Percentiles rank a stretch among this genome's conserved stretches.
Evolutionary conservation across 768 basidiomycete genomes (phyloP).

Genomic region (Clitopilus hobsonii): DNA sequence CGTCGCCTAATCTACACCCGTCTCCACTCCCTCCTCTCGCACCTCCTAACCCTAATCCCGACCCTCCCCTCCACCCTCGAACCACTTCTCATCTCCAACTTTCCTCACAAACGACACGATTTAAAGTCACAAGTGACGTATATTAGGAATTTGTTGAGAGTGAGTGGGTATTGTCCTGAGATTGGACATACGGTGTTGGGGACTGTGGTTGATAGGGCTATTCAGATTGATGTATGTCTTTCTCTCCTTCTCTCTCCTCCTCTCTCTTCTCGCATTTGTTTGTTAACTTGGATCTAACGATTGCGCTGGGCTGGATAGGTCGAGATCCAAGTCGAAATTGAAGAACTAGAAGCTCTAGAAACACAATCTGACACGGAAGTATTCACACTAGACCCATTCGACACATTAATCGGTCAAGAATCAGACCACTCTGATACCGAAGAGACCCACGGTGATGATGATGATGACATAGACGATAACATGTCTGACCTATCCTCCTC

Average conservation of each 20-base stretch:
- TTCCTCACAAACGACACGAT: conserved; percentile 91
- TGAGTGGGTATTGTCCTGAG: conserved; percentile 87
- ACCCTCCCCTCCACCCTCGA: conserved; percentile 85
- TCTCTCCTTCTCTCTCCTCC: not conserved
- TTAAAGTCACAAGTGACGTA: conserved; percentile 80
- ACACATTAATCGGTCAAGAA: conserved; percentile 77
- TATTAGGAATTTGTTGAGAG: conserved; percentile 80
- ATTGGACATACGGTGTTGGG: conserved; percentile 79
- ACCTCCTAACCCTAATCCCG: conserved; percentile 86
- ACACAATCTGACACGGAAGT: conserved; percentile 48
- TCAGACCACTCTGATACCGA: conserved; percentile 45
- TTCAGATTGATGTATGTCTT: conserved; percentile 88
- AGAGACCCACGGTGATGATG: conserved; percentile 50
- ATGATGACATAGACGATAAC: conserved; percentile 45
- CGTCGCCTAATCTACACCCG: conserved; percentile 83
- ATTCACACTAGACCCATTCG: conserved; percentile 84
- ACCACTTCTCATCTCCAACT: conserved; percentile 77
- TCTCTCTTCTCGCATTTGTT: not conserved
- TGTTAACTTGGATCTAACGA: not conserved
- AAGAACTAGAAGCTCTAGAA: conserved; percentile 73
- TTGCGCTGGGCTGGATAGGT: conserved; percentile 48
- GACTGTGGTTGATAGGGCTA: conserved; percentile 87
- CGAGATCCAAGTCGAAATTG: conserved; percentile 94
- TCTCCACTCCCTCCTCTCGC: conserved; percentile 78
- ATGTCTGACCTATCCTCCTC: conserved; percentile 80